phyloP scores from a whole-genome alignment of 2,329 filamentous ascomycete species.

The Fonsecaea monophora region DNA sequence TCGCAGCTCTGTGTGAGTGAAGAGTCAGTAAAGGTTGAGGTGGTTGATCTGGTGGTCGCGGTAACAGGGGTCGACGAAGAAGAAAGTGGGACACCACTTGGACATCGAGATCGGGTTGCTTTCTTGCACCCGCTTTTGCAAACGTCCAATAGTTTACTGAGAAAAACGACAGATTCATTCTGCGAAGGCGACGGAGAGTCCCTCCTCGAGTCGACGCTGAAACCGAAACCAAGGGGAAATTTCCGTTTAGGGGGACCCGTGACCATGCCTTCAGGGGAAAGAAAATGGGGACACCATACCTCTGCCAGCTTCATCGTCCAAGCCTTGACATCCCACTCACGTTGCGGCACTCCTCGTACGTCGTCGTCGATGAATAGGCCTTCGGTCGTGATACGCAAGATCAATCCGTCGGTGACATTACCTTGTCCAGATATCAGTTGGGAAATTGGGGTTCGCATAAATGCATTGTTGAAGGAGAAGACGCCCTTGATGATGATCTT shows the following conservation, averaged over 20 bases:
- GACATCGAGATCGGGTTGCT: slow-evolving; percentile 56
- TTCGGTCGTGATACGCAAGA: slow-evolving; percentile 90
- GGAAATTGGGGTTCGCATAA: slow-evolving; percentile 85
- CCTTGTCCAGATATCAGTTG: slow-evolving; percentile 85
- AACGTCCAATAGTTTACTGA: slow-evolving; percentile 69
- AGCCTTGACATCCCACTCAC: slow-evolving; percentile 98
- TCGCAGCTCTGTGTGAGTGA: slow-evolving; percentile 47
- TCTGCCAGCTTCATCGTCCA: slow-evolving; percentile 96
- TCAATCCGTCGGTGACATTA: slow-evolving; percentile 86
- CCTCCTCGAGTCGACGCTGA: slow-evolving; percentile 23
- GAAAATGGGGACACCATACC: slow-evolving; percentile 75
- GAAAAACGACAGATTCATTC: slow-evolving; percentile 39
- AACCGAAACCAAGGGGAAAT: slow-evolving; percentile 24
- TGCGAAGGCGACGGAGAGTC: slow-evolving; percentile 19
- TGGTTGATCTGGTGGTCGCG: slow-evolving; percentile 23
- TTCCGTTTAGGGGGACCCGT: slow-evolving; percentile 15
- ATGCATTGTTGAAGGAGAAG: slow-evolving; percentile 89
- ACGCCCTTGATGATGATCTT: slow-evolving; percentile 96
- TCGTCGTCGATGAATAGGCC: slow-evolving; percentile 98
- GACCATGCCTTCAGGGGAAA: slow-evolving; percentile 39
- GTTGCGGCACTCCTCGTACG: slow-evolving; percentile 84
- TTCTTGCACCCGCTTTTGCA: slow-evolving; percentile 41
- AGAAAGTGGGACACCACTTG: slow-evolving; percentile 54
- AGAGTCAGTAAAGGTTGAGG: slow-evolving; percentile 17
- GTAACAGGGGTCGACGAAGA: slow-evolving; percentile 10